phyloP scores from a whole-genome alignment of 768 basidiomycete species.

The Mycena capillaripes region DNA sequence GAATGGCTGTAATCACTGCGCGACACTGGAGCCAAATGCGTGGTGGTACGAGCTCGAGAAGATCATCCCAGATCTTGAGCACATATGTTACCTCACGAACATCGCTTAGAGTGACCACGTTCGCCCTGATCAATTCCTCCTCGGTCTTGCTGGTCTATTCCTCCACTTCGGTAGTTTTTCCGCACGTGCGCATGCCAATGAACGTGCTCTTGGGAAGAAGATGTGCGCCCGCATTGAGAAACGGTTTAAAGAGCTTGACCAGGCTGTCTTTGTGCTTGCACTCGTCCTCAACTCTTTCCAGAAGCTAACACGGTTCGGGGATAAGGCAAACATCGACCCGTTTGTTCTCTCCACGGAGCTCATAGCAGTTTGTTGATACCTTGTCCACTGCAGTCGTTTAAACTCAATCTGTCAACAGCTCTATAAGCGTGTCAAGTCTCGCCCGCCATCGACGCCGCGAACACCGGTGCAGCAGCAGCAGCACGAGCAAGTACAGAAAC shows the following conservation, averaged over 20 bases:
- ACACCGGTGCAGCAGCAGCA: background rate
- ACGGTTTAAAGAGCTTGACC: conserved; percentile 12
- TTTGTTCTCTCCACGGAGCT: background rate
- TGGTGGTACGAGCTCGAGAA: conserved; percentile 26
- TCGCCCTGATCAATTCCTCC: conserved; percentile 30
- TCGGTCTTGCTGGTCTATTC: conserved; percentile 23
- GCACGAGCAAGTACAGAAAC: background rate
- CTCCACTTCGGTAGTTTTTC: conserved; percentile 15
- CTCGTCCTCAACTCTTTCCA: conserved; percentile 23
- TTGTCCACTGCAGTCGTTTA: background rate
- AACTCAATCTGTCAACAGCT: background rate
- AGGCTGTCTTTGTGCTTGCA: conserved; percentile 2
- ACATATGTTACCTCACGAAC: conserved; percentile 34
- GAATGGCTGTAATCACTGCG: background rate
- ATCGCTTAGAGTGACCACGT: conserved; percentile 33
- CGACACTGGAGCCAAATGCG: background rate
- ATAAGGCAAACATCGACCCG: conserved; percentile 16
- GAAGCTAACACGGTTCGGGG: conserved; percentile 13
- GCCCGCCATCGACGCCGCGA: background rate
- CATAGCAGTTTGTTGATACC: background rate
- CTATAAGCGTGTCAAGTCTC: background rate
- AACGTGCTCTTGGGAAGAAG: background rate
- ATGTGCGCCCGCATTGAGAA: conserved; percentile 26
- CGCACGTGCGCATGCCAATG: background rate
- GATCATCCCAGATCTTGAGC: conserved; percentile 26